phyloP scores from a whole-genome alignment of 208 protist genomes.

The Trichomonas vaginalis region DNA sequence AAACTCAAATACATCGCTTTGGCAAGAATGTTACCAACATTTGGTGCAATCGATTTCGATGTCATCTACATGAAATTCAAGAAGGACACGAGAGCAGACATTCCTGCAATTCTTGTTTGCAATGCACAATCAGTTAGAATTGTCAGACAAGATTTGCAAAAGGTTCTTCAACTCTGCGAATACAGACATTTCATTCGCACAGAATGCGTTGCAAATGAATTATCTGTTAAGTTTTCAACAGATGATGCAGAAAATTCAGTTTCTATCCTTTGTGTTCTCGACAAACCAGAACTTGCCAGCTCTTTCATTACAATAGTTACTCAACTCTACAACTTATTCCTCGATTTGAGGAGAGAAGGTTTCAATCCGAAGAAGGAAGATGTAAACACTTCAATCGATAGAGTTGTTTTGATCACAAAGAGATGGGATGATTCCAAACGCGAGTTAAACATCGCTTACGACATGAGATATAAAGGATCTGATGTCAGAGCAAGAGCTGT shows the following conservation, averaged over 20 bases:
- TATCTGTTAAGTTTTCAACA: background rate
- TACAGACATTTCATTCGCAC: background rate
- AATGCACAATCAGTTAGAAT: background rate
- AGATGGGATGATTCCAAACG: background rate
- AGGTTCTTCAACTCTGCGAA: background rate
- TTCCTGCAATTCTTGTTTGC: background rate
- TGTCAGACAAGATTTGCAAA: background rate
- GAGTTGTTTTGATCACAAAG: background rate
- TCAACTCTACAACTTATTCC: background rate
- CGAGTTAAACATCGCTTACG: background rate
- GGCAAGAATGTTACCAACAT: background rate
- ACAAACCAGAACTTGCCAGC: background rate
- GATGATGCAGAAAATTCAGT: background rate
- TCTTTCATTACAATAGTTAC: background rate
- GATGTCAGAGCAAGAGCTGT: background rate
- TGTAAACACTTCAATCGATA: background rate
- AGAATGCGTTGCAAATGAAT: background rate
- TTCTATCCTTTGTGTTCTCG: background rate
- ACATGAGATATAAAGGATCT: background rate
- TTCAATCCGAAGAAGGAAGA: background rate
- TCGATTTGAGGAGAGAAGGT: background rate
- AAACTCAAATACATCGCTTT: background rate
- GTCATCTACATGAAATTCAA: background rate
- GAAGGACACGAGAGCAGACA: background rate
- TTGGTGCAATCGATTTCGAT: background rate